These are phyloP conservation scores for Carex pumila DNA, from an alignment of 176 grass and related monocot species.

Conservation along the genomic window DNA sequence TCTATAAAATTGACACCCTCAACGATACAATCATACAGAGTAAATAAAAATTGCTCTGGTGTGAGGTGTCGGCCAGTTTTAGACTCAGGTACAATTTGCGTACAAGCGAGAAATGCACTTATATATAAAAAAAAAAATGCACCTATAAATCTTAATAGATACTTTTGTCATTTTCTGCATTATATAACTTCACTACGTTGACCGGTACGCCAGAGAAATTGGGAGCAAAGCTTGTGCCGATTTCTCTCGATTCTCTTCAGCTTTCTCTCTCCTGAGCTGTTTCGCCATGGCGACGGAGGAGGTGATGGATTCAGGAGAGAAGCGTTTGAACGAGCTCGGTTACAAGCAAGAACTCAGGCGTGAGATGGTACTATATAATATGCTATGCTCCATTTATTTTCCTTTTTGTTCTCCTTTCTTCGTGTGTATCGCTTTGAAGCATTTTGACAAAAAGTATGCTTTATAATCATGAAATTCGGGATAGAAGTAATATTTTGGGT, in stretches of 20 bases:
- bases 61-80: neutral
- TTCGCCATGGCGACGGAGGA: slow-evolving; percentile 46
- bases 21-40: too few species aligned
- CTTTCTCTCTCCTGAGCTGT: neutral
- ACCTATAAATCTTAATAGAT: too few species aligned
- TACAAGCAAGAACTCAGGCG: slow-evolving; percentile 99
- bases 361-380: slow-evolving; percentile 55
- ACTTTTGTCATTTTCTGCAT: neutral
- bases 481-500: neutral
- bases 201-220: neutral
- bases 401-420: neutral
- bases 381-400: neutral
- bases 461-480: neutral
- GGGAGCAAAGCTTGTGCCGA: neutral
- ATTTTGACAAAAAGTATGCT: neutral
- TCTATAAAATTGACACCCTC: too few species aligned
- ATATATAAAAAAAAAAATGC: too few species aligned
- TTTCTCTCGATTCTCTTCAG: neutral
- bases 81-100: neutral
- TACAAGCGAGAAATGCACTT: slow-evolving; percentile 4
- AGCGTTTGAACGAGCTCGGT: slow-evolving; percentile 97
- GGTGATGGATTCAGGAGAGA: slow-evolving; percentile 89
- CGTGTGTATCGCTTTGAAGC: neutral
- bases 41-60: too few species aligned
- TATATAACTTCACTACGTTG: neutral